Base-by-base conservation (phyloP, 495 filamentous ascomycete species). In the Entonaema liquescens region DNA sequence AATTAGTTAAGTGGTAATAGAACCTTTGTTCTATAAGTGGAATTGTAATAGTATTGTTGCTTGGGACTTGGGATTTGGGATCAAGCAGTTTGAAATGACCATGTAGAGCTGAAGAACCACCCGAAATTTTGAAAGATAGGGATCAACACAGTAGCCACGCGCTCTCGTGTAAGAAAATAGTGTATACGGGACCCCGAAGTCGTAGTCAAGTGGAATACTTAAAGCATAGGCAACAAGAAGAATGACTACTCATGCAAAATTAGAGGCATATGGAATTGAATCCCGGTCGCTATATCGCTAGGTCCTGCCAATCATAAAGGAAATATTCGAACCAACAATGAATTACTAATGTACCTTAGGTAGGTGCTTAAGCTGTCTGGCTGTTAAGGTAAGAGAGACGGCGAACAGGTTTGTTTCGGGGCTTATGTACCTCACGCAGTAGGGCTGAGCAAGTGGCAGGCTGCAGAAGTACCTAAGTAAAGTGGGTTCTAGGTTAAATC, bases 31-130 rank as follows among this genome's bases (percentile, higher is more conserved):
- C 53, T 33, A 33, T 57, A 42, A 60, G 60, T 23, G 47, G 54
- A 52, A 67, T 42, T 60, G 35, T 12, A 47, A 47, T 56, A 25
- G 25, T 29, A 25, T 13, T 52, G 4, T 52, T 52, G 25, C 23
- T 52, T 28, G 11, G n/a, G n/a, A n/a, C n/a, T n/a, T n/a, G n/a
- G n/a, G n/a, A n/a, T n/a, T n/a, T n/a, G n/a, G 4, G 49, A 44
- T 25, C 23, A 38, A 49, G 23, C 5, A 56, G 61, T 61, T 33
- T 31, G 25, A n/a, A n/a, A 61, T 60, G 42, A 42, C 5, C 49
- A 26, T 36, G 28, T 66, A 66, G 65, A 52, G 68, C 68, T 71
- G 44, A 50, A 44, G 36, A 36, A 28, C 36, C 28, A 57, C 19
- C 9, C 8, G 5, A 21, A 57, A 25, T 28, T 57, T 26, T n/a